Evolutionary conservation across 192 early-diverging fungal genomes (phyloP).

Genomic region (Borealophlyctis nickersoniae): DNA sequence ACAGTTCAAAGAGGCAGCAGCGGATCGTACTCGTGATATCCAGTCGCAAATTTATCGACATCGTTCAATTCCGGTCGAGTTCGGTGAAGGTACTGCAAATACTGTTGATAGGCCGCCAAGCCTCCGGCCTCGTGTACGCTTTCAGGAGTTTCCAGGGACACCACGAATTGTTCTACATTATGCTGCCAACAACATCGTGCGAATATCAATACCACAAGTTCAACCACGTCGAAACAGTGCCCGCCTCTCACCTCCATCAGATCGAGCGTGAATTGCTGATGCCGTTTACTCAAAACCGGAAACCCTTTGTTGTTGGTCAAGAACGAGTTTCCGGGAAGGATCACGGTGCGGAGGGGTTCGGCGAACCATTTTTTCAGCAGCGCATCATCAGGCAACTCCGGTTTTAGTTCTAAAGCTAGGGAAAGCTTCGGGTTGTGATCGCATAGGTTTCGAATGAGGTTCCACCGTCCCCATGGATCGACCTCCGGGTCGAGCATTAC

Average conservation of each 20-base stretch:
- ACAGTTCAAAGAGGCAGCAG: conserved; percentile 19
- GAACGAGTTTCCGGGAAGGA: conserved; percentile 73
- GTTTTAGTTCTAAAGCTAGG: conserved; percentile 55
- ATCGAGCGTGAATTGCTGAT: conserved; percentile 67
- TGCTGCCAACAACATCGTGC: too few species aligned
- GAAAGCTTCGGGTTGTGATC: conserved; percentile 64
- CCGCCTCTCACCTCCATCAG: conserved; percentile 36
- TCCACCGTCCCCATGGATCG: conserved; percentile 77
- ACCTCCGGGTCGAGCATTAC: conserved; percentile 35
- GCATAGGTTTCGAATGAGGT: conserved; percentile 67
- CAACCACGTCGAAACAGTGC: too few species aligned
- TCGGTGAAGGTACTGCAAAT: conserved; percentile 72
- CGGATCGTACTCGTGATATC: conserved; percentile 90
- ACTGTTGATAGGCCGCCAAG: conserved; percentile 65
- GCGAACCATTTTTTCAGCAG: conserved; percentile 71
- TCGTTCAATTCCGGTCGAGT: conserved; percentile 55
- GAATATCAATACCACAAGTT: too few species aligned
- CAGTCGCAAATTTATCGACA: conserved; percentile 73
- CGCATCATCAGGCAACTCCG: conserved; percentile 41
- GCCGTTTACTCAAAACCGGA: conserved; percentile 78
- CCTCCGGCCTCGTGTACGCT: conserved; percentile 39
- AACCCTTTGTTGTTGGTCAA: conserved; percentile 75
- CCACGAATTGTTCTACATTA: conserved; percentile 37
- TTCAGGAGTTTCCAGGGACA: conserved; percentile 27
- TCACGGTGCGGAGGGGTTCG: conserved; percentile 78